phyloP scores from a whole-genome alignment of 768 basidiomycete genomes.

The Artomyces pyxidatus region DNA sequence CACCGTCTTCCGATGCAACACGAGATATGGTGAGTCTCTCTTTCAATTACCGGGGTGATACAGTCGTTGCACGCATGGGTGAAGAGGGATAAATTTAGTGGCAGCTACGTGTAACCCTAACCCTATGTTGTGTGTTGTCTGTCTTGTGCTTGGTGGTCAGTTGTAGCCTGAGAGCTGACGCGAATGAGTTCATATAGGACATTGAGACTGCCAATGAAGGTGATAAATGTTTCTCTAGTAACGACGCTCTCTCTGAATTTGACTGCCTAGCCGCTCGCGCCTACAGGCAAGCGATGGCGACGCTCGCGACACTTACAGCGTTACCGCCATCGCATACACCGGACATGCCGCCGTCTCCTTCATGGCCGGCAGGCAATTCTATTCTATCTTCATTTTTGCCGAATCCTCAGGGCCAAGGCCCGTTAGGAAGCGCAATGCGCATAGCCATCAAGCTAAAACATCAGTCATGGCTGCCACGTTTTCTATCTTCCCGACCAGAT shows the following conservation, averaged over 20 bases:
- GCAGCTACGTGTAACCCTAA: constrained; percentile 4
- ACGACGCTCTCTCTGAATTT: neutral
- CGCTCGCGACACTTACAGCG: constrained; percentile 57
- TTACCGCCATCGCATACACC: constrained; percentile 48
- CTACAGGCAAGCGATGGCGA: constrained; percentile 66
- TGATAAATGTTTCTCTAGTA: neutral
- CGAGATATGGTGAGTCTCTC: neutral
- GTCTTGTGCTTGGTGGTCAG: neutral
- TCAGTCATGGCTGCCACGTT: constrained; percentile 42
- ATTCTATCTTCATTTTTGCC: constrained; percentile 63
- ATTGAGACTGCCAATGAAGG: constrained; percentile 14
- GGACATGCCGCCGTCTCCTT: constrained; percentile 36
- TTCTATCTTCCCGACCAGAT: constrained; percentile 32
- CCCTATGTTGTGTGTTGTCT: constrained; percentile 8
- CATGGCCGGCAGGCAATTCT: constrained; percentile 32
- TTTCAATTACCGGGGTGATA: neutral
- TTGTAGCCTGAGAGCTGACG: neutral
- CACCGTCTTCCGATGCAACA: neutral
- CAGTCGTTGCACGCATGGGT: neutral
- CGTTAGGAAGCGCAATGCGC: constrained; percentile 60
- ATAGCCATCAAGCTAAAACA: constrained; percentile 61
- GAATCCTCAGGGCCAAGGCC: constrained; percentile 68
- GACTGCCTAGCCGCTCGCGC: constrained; percentile 52
- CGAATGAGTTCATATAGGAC: neutral
- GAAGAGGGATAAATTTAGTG: neutral